Evolutionary conservation across 202 grass and related monocot species (phyloP).

Genomic region (Carex sylvatica): DNA sequence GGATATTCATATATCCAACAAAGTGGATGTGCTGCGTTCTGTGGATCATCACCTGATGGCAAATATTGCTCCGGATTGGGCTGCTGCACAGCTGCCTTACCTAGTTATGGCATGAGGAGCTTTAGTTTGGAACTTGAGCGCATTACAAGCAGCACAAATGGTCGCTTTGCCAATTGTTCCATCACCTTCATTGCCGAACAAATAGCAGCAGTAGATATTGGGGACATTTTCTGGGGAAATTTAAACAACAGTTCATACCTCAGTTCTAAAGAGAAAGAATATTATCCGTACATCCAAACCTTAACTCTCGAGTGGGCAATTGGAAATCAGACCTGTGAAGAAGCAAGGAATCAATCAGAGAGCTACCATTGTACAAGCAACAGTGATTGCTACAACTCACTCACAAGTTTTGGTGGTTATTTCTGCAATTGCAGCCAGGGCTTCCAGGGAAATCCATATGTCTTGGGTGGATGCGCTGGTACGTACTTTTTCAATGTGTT

Average conservation of each 20-base stretch:
- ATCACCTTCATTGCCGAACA: neutral
- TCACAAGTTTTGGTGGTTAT: neutral
- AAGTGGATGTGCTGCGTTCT: neutral
- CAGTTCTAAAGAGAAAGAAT: neutral
- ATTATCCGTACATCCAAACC: neutral
- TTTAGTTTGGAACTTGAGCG: neutral
- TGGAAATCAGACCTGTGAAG: neutral
- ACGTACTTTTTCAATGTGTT: neutral
- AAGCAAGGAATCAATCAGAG: neutral
- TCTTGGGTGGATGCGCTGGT: constrained; percentile 43
- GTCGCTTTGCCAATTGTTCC: neutral
- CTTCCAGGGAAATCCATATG: constrained; percentile 40
- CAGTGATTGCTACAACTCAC: constrained; percentile 26
- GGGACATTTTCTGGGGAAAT: too few species aligned
- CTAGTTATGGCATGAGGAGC: neutral
- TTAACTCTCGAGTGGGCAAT: constrained; percentile 46
- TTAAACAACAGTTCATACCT: neutral
- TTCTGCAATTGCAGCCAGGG: constrained; percentile 44
- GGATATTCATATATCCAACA: too few species aligned
- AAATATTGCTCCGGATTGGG: neutral
- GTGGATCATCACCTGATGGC: neutral
- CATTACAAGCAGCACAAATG: neutral
- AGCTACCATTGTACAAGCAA: constrained; percentile 26
- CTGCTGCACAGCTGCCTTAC: neutral
- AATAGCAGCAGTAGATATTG: neutral